Evolutionary conservation across 208 protist genomes (phyloP), one percentile per base, ranked within the genome.

Genomic region (Jaenimonas drosophilae): DNA sequence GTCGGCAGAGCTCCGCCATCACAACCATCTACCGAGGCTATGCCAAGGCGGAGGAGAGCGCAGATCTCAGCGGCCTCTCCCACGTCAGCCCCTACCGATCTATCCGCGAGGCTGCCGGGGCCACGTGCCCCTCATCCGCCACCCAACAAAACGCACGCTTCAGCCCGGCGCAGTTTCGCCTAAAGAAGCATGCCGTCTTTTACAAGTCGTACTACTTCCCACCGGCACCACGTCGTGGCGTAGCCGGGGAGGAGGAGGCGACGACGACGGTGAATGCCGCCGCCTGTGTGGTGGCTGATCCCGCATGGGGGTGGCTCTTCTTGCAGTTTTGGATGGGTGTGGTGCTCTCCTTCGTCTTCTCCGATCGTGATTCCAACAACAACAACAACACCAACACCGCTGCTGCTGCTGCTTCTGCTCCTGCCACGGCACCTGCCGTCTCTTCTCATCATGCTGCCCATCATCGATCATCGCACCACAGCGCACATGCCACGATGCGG

Each of bases 231-330:
- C n/a, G n/a, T n/a, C n/a, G n/a, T n/a, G n/a, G n/a, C n/a, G n/a
- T n/a, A n/a, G n/a, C n/a, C n/a, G n/a, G n/a, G n/a, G n/a, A n/a
- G n/a, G n/a, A n/a, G n/a, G n/a, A n/a, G n/a, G n/a, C n/a, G n/a
- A n/a, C n/a, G 17, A 39, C 49, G 20, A 20, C 24, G 14, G 47
- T 30, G 6, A 25, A 21, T 14, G 7, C 2, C 0, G 9, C 9
- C n/a, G 24, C 21, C 25, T n/a, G 28, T 14, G 59, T 62, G 26
- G 39, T 55, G 11, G 27, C 41, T 12, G 46, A 53, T 42, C 37
- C 58, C 7, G 17, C 9, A 20, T 57, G 42, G 49, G 66, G 59
- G 21, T 74, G 62, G 55, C 40, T 86, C 19, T 73, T 72, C 47
- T 50, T 75, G 2, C 71, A 68, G 1, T 76, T 44, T 41, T 71